Percentiles rank a stretch among this genome's conserved stretches.
These are phyloP conservation scores for Kazachstania sp. DNA, from an alignment of 1,139 yeast genomes.

Conservation along the genomic window DNA sequence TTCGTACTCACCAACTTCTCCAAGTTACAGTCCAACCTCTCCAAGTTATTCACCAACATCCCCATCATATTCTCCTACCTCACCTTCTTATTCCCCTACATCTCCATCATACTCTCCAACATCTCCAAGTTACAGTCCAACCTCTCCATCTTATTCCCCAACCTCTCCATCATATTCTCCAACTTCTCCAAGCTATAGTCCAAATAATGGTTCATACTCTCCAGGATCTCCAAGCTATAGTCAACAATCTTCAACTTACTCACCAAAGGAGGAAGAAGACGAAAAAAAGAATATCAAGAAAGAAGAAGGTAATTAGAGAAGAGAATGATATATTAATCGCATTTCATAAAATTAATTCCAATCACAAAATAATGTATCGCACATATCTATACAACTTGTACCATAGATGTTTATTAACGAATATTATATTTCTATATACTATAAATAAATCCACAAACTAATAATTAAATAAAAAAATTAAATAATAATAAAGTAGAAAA, in stretches of 20 bases:
- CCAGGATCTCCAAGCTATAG: conserved; percentile 72
- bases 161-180: conserved; percentile 71
- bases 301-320: not conserved
- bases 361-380: not conserved
- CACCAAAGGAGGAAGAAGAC: conserved; percentile 35
- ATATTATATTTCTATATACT: not conserved
- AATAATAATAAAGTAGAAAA: not conserved
- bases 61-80: conserved; percentile 51
- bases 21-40: conserved; percentile 53
- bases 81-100: conserved; percentile 50
- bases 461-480: conserved; percentile 1
- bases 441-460: not conserved
- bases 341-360: conserved; percentile 3
- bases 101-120: conserved; percentile 51
- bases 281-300: conserved; percentile 9
- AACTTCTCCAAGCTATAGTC: conserved; percentile 60
- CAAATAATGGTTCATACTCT: conserved; percentile 60
- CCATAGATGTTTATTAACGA: conserved; percentile 4
- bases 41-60: conserved; percentile 54
- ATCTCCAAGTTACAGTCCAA: conserved; percentile 45
- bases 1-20: conserved; percentile 61
- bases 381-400: conserved; percentile 5
- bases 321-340: conserved; percentile 1
- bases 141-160: conserved; percentile 55
- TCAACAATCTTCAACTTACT: conserved; percentile 37